Conservation (phyloP, 2,329 filamentous ascomycete genomes). For the Diaporthe vaccinii region DNA sequence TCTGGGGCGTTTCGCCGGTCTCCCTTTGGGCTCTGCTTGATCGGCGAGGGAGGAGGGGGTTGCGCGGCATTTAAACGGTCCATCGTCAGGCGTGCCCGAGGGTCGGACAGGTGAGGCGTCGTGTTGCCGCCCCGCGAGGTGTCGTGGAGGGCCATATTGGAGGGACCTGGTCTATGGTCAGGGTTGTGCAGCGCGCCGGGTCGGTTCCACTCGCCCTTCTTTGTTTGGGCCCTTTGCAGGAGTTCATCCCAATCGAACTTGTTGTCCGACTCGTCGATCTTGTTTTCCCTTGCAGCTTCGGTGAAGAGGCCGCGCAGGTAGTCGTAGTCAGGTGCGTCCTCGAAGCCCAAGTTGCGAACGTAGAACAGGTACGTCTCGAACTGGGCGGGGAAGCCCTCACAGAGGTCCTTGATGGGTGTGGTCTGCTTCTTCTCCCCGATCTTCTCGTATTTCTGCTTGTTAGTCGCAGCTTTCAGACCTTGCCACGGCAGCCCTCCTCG, state of each 20-base stretch:
- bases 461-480: constrained; percentile 79
- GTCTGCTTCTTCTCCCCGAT: constrained; percentile 99
- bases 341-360: constrained; percentile 96
- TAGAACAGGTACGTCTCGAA: constrained; percentile 98
- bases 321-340: constrained; percentile 98
- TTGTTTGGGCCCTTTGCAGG: constrained; percentile 55
- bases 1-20: constrained; percentile 83
- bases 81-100: constrained; percentile 77
- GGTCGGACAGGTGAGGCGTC: constrained; percentile 69
- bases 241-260: constrained; percentile 87
- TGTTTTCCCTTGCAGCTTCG: constrained; percentile 69
- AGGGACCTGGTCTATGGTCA: constrained; percentile 83
- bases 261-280: constrained; percentile 92
- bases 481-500: constrained; percentile 81
- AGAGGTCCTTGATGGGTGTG: constrained; percentile 95
- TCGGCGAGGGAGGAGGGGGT: constrained; percentile 88
- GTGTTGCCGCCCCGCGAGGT: constrained; percentile 76
- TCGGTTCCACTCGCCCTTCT: constrained; percentile 87
- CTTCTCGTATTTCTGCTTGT: constrained; percentile 99
- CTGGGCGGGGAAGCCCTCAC: constrained; percentile 95
- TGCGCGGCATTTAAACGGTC: constrained; percentile 95
- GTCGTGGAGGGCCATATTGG: constrained; percentile 86
- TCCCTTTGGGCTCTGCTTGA: constrained; percentile 81
- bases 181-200: constrained; percentile 78
- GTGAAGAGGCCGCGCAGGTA: constrained; percentile 97